Conservation (phyloP, 2,329 filamentous ascomycete species). For the Fusarium torulosum region DNA sequence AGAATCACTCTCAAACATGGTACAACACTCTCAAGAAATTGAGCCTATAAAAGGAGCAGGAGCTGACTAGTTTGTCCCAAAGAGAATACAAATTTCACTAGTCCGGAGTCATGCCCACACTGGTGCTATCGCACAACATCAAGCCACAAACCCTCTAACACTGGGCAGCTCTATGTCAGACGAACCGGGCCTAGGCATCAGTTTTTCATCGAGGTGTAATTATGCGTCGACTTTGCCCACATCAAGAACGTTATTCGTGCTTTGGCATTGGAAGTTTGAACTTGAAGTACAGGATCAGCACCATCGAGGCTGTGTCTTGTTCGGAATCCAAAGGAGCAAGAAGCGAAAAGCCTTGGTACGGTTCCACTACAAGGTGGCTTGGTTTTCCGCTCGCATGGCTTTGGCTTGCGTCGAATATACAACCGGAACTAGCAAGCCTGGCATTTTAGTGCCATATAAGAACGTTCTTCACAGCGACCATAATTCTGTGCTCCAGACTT, state of each 20-base stretch:
- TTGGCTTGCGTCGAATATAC: background rate
- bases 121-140: rapidly evolving
- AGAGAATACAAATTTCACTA: rapidly evolving
- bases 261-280: background rate
- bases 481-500: background rate
- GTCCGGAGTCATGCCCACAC: rapidly evolving
- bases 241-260: rapidly evolving
- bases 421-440: background rate
- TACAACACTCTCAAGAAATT: background rate
- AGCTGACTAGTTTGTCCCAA: background rate
- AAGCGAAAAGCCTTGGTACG: background rate
- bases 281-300: background rate
- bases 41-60: no score
- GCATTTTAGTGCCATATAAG: background rate
- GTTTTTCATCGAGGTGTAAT: rapidly evolving
- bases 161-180: rapidly evolving
- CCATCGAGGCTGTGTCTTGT: background rate
- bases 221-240: background rate
- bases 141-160: no score
- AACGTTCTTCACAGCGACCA: rapidly evolving
- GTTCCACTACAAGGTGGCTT: background rate
- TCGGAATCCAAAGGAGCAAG: background rate
- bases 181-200: rapidly evolving
- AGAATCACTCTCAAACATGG: background rate
- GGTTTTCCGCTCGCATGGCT: background rate